Percentiles rank a stretch among this genome's conserved stretches.
phyloP scores from a whole-genome alignment of 106 monocot genomes.

The Allium sativum region DNA sequence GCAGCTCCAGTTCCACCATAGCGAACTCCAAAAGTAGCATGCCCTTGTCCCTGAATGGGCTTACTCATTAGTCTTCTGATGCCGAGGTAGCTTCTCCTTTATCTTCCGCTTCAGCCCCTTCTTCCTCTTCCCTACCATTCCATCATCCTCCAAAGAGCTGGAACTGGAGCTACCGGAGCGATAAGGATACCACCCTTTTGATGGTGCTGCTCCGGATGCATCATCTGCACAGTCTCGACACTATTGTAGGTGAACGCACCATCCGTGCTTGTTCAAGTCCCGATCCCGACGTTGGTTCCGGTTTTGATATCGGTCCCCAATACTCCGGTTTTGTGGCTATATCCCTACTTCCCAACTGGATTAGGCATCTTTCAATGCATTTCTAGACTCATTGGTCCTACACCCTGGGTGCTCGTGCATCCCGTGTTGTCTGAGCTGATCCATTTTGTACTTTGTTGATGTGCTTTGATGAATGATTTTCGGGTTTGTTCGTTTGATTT shows the following conservation, averaged over 20 bases:
- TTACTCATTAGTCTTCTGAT: not conserved
- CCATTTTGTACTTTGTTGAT: too few species aligned
- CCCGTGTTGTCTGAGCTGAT: too few species aligned
- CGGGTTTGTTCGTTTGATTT: too few species aligned
- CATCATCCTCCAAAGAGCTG: constrained; percentile 17
- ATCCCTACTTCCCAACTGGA: too few species aligned
- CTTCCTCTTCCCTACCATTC: constrained; percentile 17
- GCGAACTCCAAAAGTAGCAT: not conserved
- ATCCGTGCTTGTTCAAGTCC: too few species aligned
- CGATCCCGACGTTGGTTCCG: too few species aligned
- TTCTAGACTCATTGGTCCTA: too few species aligned
- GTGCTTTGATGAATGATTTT: too few species aligned
- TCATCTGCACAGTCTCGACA: constrained; percentile 5
- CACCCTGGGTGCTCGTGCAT: too few species aligned
- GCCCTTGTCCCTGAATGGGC: too few species aligned
- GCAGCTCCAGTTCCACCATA: constrained; percentile 1
- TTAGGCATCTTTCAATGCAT: too few species aligned
- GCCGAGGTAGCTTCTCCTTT: constrained; percentile 17
- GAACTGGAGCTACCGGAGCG: constrained; percentile 18
- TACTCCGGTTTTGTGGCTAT: too few species aligned
- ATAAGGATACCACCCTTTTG: not conserved
- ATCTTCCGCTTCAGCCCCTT: constrained; percentile 16
- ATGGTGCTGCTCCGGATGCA: constrained; percentile 3
- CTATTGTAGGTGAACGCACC: not conserved
- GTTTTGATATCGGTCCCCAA: not conserved